Percentiles rank a stretch among this genome's conserved stretches.
Evolutionary conservation across 2,329 filamentous ascomycete species (phyloP).

Genomic region (Niveomyces coronatus): DNA sequence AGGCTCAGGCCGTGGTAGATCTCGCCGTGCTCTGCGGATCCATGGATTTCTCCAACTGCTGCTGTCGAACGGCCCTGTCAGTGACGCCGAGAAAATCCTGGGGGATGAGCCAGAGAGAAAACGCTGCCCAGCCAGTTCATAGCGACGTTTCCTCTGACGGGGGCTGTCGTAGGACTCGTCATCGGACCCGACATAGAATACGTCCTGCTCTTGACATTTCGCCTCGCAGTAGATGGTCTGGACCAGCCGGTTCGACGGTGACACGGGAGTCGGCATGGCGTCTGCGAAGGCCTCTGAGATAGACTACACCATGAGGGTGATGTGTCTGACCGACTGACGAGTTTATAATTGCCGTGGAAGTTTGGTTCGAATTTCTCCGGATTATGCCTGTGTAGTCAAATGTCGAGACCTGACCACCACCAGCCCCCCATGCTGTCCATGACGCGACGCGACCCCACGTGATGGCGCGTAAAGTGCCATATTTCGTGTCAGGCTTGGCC

Average conservation of each 20-base stretch:
- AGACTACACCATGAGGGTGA: too few species aligned
- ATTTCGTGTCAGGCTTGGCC: neutral
- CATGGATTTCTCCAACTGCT: conserved; percentile 44
- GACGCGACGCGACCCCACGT: conserved; percentile 27
- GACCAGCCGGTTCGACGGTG: conserved; percentile 15
- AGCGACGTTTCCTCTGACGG: conserved; percentile 37
- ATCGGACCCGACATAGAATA: conserved; percentile 47
- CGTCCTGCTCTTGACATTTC: conserved; percentile 30
- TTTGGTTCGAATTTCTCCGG: too few species aligned
- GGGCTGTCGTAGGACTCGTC: conserved; percentile 41
- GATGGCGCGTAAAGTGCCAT: conserved; percentile 22
- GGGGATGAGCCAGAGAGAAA: conserved; percentile 48
- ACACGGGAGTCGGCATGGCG: conserved; percentile 1
- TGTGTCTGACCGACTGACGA: too few species aligned
- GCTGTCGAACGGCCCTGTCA: conserved; percentile 51
- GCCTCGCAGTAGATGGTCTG: conserved; percentile 37
- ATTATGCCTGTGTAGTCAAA: neutral
- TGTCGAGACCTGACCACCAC: conserved; percentile 1
- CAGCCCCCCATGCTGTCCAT: conserved; percentile 20
- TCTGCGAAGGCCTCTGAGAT: neutral
- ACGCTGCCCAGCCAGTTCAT: conserved; percentile 47
- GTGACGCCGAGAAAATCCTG: conserved; percentile 46
- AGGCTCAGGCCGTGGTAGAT: neutral
- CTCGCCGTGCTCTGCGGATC: conserved; percentile 22
- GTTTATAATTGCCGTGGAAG: too few species aligned